Conservation (phyloP, 2,329 filamentous ascomycete genomes). For the Scleromitrula shiraiana region DNA sequence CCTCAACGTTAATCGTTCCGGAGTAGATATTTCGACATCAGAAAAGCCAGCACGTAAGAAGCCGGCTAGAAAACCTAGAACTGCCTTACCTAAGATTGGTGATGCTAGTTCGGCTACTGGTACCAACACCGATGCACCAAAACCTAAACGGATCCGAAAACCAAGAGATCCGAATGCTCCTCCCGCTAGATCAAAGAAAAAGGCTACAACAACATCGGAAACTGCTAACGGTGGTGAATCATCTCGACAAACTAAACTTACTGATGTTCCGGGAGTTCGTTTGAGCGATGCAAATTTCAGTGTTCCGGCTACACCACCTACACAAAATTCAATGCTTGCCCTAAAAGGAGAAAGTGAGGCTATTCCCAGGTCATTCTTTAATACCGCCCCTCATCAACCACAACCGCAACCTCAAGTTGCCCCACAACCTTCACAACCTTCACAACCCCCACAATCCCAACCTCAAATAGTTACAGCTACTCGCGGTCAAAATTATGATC, state of each 20-base stretch:
- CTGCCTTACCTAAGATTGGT: slow-evolving; percentile 36
- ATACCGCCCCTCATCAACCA: slow-evolving; percentile 15
- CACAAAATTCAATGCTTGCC: slow-evolving; percentile 12
- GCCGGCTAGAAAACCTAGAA: slow-evolving; percentile 58
- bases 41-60: slow-evolving; percentile 42
- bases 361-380: slow-evolving; percentile 29
- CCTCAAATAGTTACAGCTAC: slow-evolving; percentile 19
- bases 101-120: slow-evolving; percentile 28
- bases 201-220: slow-evolving; percentile 33
- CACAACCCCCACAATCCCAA: slow-evolving; percentile 7
- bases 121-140: slow-evolving; percentile 34
- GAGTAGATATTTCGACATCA: slow-evolving; percentile 11
- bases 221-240: slow-evolving; percentile 14
- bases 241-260: slow-evolving; percentile 6
- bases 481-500: slow-evolving; percentile 78
- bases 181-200: slow-evolving; percentile 47
- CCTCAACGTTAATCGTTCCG: slow-evolving; percentile 19
- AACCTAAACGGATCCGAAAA: slow-evolving; percentile 46
- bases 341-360: slow-evolving; percentile 33
- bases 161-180: slow-evolving; percentile 52
- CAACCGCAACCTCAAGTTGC: slow-evolving; percentile 1
- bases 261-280: neutral
- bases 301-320: slow-evolving; percentile 11
- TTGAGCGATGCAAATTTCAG: slow-evolving; percentile 10
- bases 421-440: neutral